Conservation (phyloP, 108 stramenopile genomes). For the Mayamaea pseudoterrestris region DNA sequence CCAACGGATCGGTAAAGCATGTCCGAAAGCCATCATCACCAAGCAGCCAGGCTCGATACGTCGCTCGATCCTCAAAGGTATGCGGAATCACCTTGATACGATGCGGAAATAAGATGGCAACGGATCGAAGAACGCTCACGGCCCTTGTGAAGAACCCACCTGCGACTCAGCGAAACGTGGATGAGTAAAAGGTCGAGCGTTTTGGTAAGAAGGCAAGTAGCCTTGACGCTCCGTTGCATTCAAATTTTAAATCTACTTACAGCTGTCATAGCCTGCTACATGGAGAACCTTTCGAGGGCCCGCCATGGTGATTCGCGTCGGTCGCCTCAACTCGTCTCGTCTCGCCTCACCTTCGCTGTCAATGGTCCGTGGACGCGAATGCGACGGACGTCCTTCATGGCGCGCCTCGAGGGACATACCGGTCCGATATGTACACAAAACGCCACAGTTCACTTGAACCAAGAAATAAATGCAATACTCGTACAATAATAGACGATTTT, state of each 20-base stretch:
- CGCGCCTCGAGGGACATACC: too few species aligned
- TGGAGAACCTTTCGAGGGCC: constrained; percentile 1
- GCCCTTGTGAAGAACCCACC: constrained; percentile 80
- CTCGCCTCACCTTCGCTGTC: too few species aligned
- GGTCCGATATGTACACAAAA: too few species aligned
- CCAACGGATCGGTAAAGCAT: constrained; percentile 20
- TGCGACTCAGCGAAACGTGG: constrained; percentile 4
- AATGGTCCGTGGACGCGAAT: too few species aligned
- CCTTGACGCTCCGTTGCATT: background rate
- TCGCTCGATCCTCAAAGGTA: constrained; percentile 47
- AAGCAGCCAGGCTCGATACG: constrained; percentile 70
- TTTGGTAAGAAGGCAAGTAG: background rate
- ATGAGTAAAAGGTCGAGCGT: background rate
- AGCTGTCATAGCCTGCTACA: constrained; percentile 6
- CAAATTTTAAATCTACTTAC: background rate
- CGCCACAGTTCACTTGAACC: too few species aligned
- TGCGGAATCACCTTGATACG: constrained; percentile 56
- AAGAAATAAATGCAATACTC: too few species aligned
- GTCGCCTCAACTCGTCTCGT: too few species aligned
- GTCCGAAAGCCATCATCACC: constrained; percentile 47
- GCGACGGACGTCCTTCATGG: too few species aligned
- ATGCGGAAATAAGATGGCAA: constrained; percentile 69
- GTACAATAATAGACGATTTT: too few species aligned
- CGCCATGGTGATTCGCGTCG: too few species aligned
- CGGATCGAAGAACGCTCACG: constrained; percentile 47